phyloP scores from a whole-genome alignment of 2,329 filamentous ascomycete genomes.

The Aaosphaeria arxii region DNA sequence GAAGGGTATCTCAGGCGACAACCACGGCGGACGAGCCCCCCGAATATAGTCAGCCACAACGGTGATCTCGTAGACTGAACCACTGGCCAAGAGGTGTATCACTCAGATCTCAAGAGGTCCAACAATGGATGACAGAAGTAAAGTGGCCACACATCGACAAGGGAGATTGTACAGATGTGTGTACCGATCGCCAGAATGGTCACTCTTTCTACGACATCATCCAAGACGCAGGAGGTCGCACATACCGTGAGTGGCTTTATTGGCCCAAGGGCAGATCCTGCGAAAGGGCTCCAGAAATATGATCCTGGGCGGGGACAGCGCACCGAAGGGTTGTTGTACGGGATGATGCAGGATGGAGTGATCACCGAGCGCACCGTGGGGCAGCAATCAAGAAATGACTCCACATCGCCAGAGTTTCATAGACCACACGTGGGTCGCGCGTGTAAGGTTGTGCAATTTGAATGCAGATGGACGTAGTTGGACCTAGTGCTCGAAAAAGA shows the following conservation, averaged over 20 bases:
- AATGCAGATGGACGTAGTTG: conserved; percentile 1
- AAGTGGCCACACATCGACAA: conserved; percentile 17
- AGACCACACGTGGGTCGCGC: conserved; percentile 25
- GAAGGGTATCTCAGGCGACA: not conserved
- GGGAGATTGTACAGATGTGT: conserved; percentile 15
- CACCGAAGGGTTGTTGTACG: conserved; percentile 12
- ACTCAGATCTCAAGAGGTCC: conserved; percentile 13
- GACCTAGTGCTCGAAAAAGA: conserved; percentile 7
- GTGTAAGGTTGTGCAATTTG: conserved; percentile 10
- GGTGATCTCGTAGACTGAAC: conserved; percentile 8
- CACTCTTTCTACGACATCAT: conserved; percentile 17
- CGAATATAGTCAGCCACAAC: conserved; percentile 15
- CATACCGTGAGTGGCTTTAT: conserved; percentile 28
- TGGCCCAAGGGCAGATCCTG: conserved; percentile 14
- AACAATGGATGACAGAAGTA: conserved; percentile 13
- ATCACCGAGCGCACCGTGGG: conserved; percentile 9
- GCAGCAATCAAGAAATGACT: conserved; percentile 4
- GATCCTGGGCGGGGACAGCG: conserved; percentile 7
- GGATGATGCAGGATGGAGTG: conserved; percentile 6
- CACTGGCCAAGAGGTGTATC: conserved; percentile 10
- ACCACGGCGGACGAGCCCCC: conserved; percentile 6
- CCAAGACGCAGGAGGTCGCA: conserved; percentile 18
- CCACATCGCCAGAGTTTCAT: conserved; percentile 11
- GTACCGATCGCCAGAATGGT: conserved; percentile 17
- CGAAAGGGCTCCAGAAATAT: conserved; percentile 7